Conservation (phyloP, 2,329 filamentous ascomycete genomes). For the Parafenestella ontariensis region DNA sequence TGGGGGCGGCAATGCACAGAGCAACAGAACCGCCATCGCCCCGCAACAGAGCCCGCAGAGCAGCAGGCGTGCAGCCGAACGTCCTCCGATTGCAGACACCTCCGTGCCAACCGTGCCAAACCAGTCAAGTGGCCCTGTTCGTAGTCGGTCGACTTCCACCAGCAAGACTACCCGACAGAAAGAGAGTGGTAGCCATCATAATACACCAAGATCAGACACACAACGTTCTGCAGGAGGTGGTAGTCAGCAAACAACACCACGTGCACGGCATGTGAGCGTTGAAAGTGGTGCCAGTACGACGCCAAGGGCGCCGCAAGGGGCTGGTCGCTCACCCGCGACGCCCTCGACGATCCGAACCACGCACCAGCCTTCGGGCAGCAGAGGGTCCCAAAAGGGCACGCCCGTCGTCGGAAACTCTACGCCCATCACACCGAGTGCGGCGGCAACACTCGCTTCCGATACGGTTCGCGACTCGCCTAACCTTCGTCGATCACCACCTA, state of each 20-base stretch:
- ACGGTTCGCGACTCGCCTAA: constrained; percentile 37
- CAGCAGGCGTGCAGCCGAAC: constrained; percentile 33
- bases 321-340: constrained; percentile 40
- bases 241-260: constrained; percentile 44
- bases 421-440: constrained; percentile 39
- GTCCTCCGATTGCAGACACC: constrained; percentile 30
- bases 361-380: constrained; percentile 34
- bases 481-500: constrained; percentile 40
- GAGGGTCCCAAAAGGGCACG: constrained; percentile 37
- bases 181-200: constrained; percentile 31
- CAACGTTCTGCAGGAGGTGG: constrained; percentile 33
- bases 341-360: constrained; percentile 42
- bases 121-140: constrained; percentile 23
- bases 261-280: constrained; percentile 35
- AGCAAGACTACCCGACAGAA: constrained; percentile 33
- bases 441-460: constrained; percentile 35
- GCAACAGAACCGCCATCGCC: constrained; percentile 11
- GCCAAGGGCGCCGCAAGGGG: constrained; percentile 39
- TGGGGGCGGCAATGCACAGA: constrained; percentile 11
- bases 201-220: constrained; percentile 32
- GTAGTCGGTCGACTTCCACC: constrained; percentile 40
- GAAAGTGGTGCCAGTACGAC: constrained; percentile 44
- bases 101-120: constrained; percentile 27
- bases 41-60: constrained; percentile 33
- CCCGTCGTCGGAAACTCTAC: constrained; percentile 31